A percentile compares a stretch with the other conserved stretches of the same genome.
phyloP scores from a whole-genome alignment of 176 grass and related monocot genomes.

The barley (Hordeum vulgare) region MorexV3_pseudomolecules_assembly NC_058524.1:574384624-574385123 shows the following conservation, averaged over 20 bases:
- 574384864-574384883: slow-evolving; percentile 88
- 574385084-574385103: slow-evolving; percentile 79
- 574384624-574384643: not conserved
- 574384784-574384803: slow-evolving; percentile 74
- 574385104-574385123: slow-evolving; percentile 43
- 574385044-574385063: slow-evolving; percentile 66
- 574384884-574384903: slow-evolving; percentile 57
- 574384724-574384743: slow-evolving; percentile 39
- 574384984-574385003: not conserved
- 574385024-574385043: slow-evolving; percentile 53
- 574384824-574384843: slow-evolving; percentile 74
- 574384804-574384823: slow-evolving; percentile 68
- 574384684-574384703: not conserved
- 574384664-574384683: not conserved
- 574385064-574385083: slow-evolving; percentile 90
- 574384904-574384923: not conserved
- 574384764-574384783: slow-evolving; percentile 89
- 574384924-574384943: not conserved
- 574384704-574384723: not conserved
- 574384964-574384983: not conserved
- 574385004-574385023: slow-evolving; percentile 75
- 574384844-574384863: slow-evolving; percentile 76
- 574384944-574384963: not conserved
- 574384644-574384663: not conserved
- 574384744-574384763: slow-evolving; percentile 92